A percentile compares a stretch with the other conserved stretches of the same genome.
These are phyloP conservation scores for Claviceps pazoutovae DNA, from an alignment of 2,329 filamentous ascomycete species.

Conservation along the genomic window DNA sequence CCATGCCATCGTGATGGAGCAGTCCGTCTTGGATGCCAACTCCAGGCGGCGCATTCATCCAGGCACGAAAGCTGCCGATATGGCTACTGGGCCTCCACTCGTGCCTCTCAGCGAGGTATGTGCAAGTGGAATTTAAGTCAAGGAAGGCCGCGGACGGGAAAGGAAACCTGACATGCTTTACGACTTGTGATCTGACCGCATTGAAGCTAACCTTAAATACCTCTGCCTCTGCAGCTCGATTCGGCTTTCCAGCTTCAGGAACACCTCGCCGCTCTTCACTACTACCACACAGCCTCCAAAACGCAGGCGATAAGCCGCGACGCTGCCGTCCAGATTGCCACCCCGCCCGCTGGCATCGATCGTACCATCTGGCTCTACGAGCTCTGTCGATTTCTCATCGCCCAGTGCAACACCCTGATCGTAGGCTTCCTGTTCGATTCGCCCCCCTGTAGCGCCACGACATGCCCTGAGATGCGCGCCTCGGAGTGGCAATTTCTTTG, in stretches of 20 bases:
- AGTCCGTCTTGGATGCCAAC: constrained; percentile 53
- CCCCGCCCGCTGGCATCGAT: constrained; percentile 69
- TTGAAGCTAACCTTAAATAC: neutral
- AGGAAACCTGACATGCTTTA: neutral
- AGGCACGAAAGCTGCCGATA: constrained; percentile 81
- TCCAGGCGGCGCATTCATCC: constrained; percentile 77
- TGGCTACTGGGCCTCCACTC: constrained; percentile 82
- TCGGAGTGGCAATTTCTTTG: constrained; percentile 99
- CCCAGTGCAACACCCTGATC: constrained; percentile 85
- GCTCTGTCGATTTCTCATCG: constrained; percentile 87
- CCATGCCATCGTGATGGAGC: constrained; percentile 49
- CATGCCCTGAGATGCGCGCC: constrained; percentile 96
- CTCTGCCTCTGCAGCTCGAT: constrained; percentile 52
- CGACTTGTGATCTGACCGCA: neutral
- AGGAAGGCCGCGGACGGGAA: neutral
- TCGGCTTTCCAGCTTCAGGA: constrained; percentile 96
- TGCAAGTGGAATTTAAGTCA: constrained; percentile 3
- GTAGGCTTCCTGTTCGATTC: constrained; percentile 84
- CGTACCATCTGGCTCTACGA: constrained; percentile 93
- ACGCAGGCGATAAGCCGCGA: constrained; percentile 61
- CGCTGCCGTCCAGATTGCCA: constrained; percentile 62
- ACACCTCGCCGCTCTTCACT: constrained; percentile 84
- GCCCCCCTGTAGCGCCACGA: constrained; percentile 75
- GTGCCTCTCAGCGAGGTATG: constrained; percentile 71
- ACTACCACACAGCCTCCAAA: constrained; percentile 56